A percentile compares a stretch with the other conserved stretches of the same genome.
Conservation (phyloP, 2,329 filamentous ascomycete genomes). For the Fusarium pseudograminearum region DNA sequence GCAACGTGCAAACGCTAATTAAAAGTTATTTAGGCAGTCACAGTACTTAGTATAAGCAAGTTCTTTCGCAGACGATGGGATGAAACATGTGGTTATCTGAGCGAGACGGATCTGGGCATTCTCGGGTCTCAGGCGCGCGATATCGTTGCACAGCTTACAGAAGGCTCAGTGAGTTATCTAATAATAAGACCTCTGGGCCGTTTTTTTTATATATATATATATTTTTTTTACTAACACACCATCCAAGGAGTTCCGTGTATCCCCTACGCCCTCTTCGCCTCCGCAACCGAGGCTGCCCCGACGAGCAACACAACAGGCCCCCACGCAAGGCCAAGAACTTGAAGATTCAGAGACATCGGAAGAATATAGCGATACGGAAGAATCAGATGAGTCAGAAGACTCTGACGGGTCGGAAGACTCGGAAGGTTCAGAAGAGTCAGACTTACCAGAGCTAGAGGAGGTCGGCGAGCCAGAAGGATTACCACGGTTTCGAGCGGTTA, state of each 20-base stretch:
- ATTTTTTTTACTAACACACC: slow-evolving; percentile 10
- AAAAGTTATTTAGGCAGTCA: slow-evolving; percentile 36
- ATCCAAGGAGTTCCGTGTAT: slow-evolving; percentile 12
- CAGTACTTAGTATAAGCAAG: slow-evolving; percentile 40
- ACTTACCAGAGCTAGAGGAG: not conserved
- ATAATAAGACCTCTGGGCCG: not conserved
- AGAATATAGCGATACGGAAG: not conserved
- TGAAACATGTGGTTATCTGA: slow-evolving; percentile 36
- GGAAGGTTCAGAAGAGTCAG: not conserved
- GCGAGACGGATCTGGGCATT: slow-evolving; percentile 32
- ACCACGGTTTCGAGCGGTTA: not conserved
- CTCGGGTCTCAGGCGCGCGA: slow-evolving; percentile 30
- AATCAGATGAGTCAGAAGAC: not conserved
- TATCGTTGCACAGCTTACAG: slow-evolving; percentile 41
- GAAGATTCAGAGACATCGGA: not conserved
- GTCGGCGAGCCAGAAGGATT: not conserved
- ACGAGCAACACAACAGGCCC: not conserved
- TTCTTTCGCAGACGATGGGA: slow-evolving; percentile 44
- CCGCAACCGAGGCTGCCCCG: not conserved
- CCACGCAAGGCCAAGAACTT: not conserved
- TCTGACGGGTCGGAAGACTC: not conserved
- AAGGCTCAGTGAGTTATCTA: slow-evolving; percentile 37
- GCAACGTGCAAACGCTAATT: slow-evolving; percentile 14
- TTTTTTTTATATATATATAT: too few relatives aligned
- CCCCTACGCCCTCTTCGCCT: not conserved